Base-by-base conservation (phyloP, 441 rosid genomes). In the Bruguiera hainesii region DNA sequence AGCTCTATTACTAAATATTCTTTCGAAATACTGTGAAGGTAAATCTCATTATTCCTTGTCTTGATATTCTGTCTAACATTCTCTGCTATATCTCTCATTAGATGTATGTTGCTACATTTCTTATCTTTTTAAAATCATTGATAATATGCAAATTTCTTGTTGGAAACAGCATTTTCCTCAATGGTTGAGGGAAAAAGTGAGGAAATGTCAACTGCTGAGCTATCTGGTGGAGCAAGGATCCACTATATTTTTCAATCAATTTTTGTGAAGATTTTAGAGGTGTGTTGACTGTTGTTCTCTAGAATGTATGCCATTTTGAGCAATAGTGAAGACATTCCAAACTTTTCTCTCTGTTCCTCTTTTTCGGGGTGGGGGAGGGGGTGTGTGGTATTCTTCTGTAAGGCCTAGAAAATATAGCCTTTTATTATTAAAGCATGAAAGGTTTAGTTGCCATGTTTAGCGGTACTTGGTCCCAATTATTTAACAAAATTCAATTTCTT, bases 1-100 rank as follows among this genome's bases (percentile, higher is more conserved):
- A 64, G 97, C 99, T 75, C 88, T 96, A 76, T 87, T 96, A 35
- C 84, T 96, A 75, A 93, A 89, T 73, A 87, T 96, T 79, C 90
- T 96, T 66, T 87, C 97, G 13, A 93, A 89, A 82, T 96, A 90
- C 76, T 85, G 86, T 66, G 99, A 93, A 72, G 97, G 97, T 91
- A 84, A 78, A 25, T 64, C 6, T 67, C 35, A 6, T 71, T 60
- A 60, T 56, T 39, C 42, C 33, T 66, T 53, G 19, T 53, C 19
- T 51, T 35, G 46, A 5, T 13, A 50, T 28, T 55, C 33, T 26
- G 8, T 33, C 0, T 42, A 19, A 33, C 28, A 55, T 55, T 23
- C 29, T 53, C 15, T 53, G 4, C 28, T 53, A 53, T 53, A 13
- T 53, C 58, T 10, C 16, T 53, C 57, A 53, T 53, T 9, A 1